phyloP scores from a whole-genome alignment of 306 rosid species.

The Hylodesmum podocarpum region DNA sequence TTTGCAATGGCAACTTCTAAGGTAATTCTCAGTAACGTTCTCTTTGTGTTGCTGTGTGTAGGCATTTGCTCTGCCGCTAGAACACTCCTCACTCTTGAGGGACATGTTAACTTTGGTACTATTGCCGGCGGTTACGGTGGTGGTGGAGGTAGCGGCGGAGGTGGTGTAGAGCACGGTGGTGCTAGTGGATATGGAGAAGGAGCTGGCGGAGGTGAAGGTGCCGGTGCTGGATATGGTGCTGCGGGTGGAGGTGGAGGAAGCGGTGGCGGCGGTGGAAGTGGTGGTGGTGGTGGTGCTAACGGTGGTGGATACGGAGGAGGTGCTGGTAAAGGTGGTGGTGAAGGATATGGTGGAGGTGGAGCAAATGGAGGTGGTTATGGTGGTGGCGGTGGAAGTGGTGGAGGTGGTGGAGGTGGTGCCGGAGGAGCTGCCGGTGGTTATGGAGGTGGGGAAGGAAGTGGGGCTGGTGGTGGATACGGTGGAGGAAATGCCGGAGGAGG shows the following conservation, averaged over 20 bases:
- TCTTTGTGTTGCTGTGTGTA: conserved; percentile 38
- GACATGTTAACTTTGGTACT: background rate
- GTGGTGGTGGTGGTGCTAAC: conserved; percentile 36
- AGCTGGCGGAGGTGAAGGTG: conserved; percentile 45
- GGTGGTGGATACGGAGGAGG: conserved; percentile 41
- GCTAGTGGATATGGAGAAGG: conserved; percentile 46
- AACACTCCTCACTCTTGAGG: conserved; percentile 37
- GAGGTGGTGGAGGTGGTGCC: conserved; percentile 25
- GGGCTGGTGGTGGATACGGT: conserved; percentile 37
- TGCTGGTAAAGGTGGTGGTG: conserved; percentile 41
- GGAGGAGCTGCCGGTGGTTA: conserved; percentile 1
- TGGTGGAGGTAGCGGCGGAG: conserved; percentile 13
- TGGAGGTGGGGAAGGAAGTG: conserved; percentile 37
- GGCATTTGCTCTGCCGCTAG: conserved; percentile 51
- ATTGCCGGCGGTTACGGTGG: conserved; percentile 21
- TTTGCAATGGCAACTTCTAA: conserved; percentile 38
- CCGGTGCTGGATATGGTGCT: conserved; percentile 37
- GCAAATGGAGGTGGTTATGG: conserved; percentile 14
- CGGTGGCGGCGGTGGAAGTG: conserved; percentile 36
- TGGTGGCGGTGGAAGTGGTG: conserved; percentile 35
- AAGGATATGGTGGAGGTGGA: conserved; percentile 33
- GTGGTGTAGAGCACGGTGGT: conserved; percentile 27
- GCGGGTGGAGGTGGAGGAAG: conserved; percentile 30
- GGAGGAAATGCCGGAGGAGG: conserved; percentile 34
- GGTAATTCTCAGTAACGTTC: background rate